phyloP scores from a whole-genome alignment of 1,284 basidiomycete genomes.

The Tremellales sp. region DNA sequence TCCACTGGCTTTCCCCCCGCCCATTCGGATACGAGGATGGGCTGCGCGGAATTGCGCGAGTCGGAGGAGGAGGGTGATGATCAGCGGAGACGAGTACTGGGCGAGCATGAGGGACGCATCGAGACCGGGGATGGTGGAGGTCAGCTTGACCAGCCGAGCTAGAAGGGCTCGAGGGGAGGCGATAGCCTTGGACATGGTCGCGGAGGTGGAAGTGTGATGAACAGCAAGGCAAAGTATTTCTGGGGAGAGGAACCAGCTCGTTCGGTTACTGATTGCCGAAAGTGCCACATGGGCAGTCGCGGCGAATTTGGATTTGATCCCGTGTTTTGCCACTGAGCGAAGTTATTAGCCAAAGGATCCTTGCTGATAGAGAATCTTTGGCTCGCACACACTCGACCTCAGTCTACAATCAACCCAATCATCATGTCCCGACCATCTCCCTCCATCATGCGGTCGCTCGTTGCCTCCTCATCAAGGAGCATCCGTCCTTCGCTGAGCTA shows the following conservation, averaged over 20 bases:
- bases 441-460: conserved; percentile 22
- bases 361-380: no score
- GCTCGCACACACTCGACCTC: no score
- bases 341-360: no score
- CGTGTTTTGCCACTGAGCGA: no score
- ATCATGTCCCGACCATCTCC: conserved; percentile 7
- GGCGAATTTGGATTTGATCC: no score
- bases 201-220: no score
- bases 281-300: no score
- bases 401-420: background rate
- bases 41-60: conserved; percentile 27
- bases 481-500: conserved; percentile 1
- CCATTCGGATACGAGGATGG: conserved; percentile 18
- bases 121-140: conserved; percentile 37
- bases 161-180: conserved; percentile 14
- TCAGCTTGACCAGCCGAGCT: conserved; percentile 28
- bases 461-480: conserved; percentile 28
- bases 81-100: conserved; percentile 41
- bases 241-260: no score
- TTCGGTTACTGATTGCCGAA: no score
- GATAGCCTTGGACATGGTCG: conserved; percentile 8
- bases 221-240: no score
- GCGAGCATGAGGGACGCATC: conserved; percentile 44
- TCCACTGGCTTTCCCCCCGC: conserved; percentile 6
- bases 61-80: conserved; percentile 36